These are phyloP conservation scores for Aspergillus japonicus DNA, from an alignment of 2,329 filamentous ascomycete species.

Conservation along the genomic window DNA sequence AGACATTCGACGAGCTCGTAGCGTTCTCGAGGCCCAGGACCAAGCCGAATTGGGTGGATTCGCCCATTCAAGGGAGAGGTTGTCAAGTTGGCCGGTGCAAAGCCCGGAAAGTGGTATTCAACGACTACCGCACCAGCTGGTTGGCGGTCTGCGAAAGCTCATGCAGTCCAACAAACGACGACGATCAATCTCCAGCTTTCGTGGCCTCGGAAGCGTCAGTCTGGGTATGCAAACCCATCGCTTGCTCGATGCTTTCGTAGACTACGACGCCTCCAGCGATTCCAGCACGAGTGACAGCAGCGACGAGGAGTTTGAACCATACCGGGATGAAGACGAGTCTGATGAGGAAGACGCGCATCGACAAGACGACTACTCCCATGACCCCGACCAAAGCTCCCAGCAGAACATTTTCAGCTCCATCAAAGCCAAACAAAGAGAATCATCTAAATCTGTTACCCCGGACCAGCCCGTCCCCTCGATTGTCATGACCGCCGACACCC, in stretches of 20 bases:
- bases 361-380: background rate
- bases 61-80: slow-evolving; percentile 39
- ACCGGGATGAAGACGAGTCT: slow-evolving; percentile 38
- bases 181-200: slow-evolving; percentile 48
- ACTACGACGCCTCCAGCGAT: slow-evolving; percentile 46
- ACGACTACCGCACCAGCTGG: slow-evolving; percentile 46
- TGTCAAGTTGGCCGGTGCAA: slow-evolving; percentile 54
- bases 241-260: slow-evolving; percentile 62
- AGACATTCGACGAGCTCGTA: slow-evolving; percentile 59
- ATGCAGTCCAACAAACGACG: slow-evolving; percentile 60
- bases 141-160: slow-evolving; percentile 61
- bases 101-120: slow-evolving; percentile 50
- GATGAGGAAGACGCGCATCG: slow-evolving; percentile 22
- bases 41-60: slow-evolving; percentile 17
- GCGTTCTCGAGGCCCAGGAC: slow-evolving; percentile 17
- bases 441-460: background rate
- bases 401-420: background rate
- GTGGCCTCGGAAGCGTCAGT: slow-evolving; percentile 57
- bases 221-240: slow-evolving; percentile 75
- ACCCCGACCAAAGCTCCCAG: background rate
- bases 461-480: slow-evolving; percentile 26
- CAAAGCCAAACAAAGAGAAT: slow-evolving; percentile 1
- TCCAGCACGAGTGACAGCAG: slow-evolving; percentile 46
- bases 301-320: slow-evolving; percentile 44
- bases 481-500: slow-evolving; percentile 22